Conservation (phyloP, 345 rosid species). For the Pistacia integerrima region DNA sequence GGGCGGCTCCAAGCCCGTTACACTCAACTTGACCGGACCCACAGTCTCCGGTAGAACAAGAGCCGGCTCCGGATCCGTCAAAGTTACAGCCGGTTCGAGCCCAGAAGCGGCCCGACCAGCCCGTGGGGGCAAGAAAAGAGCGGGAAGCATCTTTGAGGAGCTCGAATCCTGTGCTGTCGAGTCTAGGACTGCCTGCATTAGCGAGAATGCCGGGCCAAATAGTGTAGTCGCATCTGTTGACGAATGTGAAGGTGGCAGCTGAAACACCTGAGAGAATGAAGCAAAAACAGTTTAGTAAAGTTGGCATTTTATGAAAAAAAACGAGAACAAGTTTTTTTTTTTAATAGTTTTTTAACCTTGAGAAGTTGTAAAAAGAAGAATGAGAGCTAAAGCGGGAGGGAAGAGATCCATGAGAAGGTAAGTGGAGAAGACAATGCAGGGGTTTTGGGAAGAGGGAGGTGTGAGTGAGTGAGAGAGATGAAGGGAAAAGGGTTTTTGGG, state of each 20-base stretch:
- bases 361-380: slow-evolving; percentile 31
- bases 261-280: background rate
- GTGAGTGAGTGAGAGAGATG: background rate
- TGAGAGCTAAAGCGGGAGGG: slow-evolving; percentile 27
- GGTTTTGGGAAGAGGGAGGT: background rate
- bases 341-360: slow-evolving; percentile 25
- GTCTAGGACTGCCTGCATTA: slow-evolving; percentile 60
- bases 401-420: slow-evolving; percentile 32
- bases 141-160: slow-evolving; percentile 56
- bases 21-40: slow-evolving; percentile 74
- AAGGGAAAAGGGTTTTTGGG: too few relatives aligned
- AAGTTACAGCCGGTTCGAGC: slow-evolving; percentile 69
- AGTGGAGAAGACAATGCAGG: slow-evolving; percentile 14
- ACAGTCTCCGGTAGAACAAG: slow-evolving; percentile 73
- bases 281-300: too few relatives aligned
- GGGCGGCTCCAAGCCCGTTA: slow-evolving; percentile 73
- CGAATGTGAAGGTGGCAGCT: slow-evolving; percentile 65
- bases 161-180: slow-evolving; percentile 66
- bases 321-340: background rate
- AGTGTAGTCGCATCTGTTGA: slow-evolving; percentile 56
- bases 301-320: background rate
- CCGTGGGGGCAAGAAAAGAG: slow-evolving; percentile 69
- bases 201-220: slow-evolving; percentile 83
- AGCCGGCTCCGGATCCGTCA: slow-evolving; percentile 56
- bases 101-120: slow-evolving; percentile 90